Conservation (phyloP, 805 yeast species). For the Saccharomycopsis lassenensis region DNA sequence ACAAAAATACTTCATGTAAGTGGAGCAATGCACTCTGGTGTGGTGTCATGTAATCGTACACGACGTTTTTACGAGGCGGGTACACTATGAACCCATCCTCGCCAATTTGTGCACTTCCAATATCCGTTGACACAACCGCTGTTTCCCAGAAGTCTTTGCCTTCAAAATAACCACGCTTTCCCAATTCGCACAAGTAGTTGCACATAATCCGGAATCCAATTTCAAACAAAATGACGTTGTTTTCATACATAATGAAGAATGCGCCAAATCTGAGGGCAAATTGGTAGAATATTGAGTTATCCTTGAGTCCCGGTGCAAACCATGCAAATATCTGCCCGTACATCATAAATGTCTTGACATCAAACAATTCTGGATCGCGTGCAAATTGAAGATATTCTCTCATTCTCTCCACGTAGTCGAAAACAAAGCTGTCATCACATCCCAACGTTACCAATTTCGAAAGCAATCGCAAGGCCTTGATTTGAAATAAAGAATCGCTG, state of each 20-base stretch:
- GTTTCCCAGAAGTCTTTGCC: no score
- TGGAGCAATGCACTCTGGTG: no score
- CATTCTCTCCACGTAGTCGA: slow-evolving; percentile 2
- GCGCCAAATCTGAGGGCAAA: background rate
- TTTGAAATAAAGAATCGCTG: slow-evolving; percentile 10
- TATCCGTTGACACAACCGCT: no score
- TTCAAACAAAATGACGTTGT: slow-evolving; percentile 1
- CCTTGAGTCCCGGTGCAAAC: slow-evolving; percentile 1
- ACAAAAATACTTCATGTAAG: no score
- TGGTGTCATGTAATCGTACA: no score
- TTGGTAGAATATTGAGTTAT: slow-evolving; percentile 1
- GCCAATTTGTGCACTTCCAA: no score
- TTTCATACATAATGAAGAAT: background rate
- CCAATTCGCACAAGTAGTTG: no score
- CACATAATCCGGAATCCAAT: no score
- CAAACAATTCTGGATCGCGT: background rate
- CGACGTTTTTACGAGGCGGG: no score
- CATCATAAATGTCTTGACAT: background rate
- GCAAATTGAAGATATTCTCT: background rate
- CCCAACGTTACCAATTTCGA: slow-evolving; percentile 10
- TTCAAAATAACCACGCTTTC: slow-evolving; percentile 3
- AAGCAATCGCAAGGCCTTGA: slow-evolving; percentile 6
- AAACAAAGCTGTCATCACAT: slow-evolving; percentile 4
- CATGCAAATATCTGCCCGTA: background rate
- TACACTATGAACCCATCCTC: no score